Percentiles rank a stretch among this genome's conserved stretches.
These are phyloP conservation scores for Ganoderma resinaceum DNA, from an alignment of 1,284 basidiomycete genomes.

Conservation along the genomic window DNA sequence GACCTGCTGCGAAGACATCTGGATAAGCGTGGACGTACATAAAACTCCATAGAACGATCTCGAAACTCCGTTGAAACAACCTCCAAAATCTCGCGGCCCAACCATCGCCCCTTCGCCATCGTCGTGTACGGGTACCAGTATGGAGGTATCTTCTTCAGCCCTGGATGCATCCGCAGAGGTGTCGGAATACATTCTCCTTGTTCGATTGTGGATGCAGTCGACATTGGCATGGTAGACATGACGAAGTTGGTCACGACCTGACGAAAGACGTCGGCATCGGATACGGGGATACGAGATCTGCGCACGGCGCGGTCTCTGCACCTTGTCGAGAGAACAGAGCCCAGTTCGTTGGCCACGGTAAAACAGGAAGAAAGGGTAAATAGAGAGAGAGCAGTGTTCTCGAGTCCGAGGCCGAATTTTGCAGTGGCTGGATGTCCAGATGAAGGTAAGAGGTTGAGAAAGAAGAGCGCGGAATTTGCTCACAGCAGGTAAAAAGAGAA, in stretches of 20 bases:
- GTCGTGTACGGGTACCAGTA: slow-evolving; percentile 90
- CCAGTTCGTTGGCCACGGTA: slow-evolving; percentile 23
- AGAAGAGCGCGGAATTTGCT: neutral
- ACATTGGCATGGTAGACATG: slow-evolving; percentile 23
- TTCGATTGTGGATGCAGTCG: neutral
- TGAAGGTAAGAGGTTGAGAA: neutral
- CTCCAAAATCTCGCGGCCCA: slow-evolving; percentile 85
- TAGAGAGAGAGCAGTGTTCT: neutral
- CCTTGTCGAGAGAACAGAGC: slow-evolving; percentile 20
- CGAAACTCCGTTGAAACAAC: slow-evolving; percentile 91
- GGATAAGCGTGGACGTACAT: slow-evolving; percentile 63
- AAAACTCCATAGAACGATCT: slow-evolving; percentile 91
- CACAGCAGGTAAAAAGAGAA: neutral
- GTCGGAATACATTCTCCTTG: neutral
- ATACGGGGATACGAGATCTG: slow-evolving; percentile 24
- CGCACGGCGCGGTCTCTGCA: slow-evolving; percentile 29
- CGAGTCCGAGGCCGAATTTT: neutral
- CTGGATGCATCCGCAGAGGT: slow-evolving; percentile 31
- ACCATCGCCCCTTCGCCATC: slow-evolving; percentile 92
- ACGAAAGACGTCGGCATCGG: slow-evolving; percentile 32
- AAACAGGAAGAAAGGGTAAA: neutral
- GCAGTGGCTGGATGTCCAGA: neutral
- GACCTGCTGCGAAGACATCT: neutral
- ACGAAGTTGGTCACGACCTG: slow-evolving; percentile 31
- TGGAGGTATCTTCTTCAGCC: slow-evolving; percentile 74